Base-by-base conservation (phyloP, 73 alveolate genomes). In the Paramecium primaurelia region DNA sequence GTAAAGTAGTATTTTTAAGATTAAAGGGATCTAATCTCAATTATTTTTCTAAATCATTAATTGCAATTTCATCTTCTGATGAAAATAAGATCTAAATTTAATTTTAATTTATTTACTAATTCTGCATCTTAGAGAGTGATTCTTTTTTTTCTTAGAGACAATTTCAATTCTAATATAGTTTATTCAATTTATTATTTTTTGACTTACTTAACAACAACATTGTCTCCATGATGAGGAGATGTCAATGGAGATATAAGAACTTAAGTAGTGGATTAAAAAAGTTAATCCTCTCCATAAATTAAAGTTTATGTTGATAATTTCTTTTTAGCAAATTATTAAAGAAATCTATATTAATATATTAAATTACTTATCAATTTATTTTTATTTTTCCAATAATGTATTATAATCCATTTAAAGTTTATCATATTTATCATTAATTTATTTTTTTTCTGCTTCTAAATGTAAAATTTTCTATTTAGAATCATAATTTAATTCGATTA, bases 151-250 rank as follows among this genome's bases (percentile, higher is more conserved):
- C 87, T 73, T 36, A 73, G 18, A n/a, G 58, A 40, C 37, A 73
- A 73, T 73, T 73, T 73, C 16, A 73, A 73, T 36, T 73, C 87
- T 38, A 16, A 73, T 6, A 73, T 44, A 20, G 64, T 40, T 5
- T 73, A 34, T 2, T 73, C 87, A 16, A 73, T 73, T 73, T 73
- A 37, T 37, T 34, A n/a, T 73, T 73, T 73, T 20, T 37, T 40
- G 36, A 73, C 87, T 37, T 73, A 8, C 26, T 73, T 73, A 36
- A 73, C 87, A 73, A 73, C 51, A 2, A 64, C 12, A 16, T 64
- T 28, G 28, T 64, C 84, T 12, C 26, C 84, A 75, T 96, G 69
- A 64, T 64, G 84, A 0, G 84, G 84, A 28, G 84, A 64, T 64
- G 47, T 32, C 28, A 64, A 32, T 64, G 84, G 84, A 32, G 84